Percentiles rank a stretch among this genome's conserved stretches.
These are phyloP conservation scores for Suillus plorans DNA, from an alignment of 768 basidiomycete species.

Conservation along the genomic window DNA sequence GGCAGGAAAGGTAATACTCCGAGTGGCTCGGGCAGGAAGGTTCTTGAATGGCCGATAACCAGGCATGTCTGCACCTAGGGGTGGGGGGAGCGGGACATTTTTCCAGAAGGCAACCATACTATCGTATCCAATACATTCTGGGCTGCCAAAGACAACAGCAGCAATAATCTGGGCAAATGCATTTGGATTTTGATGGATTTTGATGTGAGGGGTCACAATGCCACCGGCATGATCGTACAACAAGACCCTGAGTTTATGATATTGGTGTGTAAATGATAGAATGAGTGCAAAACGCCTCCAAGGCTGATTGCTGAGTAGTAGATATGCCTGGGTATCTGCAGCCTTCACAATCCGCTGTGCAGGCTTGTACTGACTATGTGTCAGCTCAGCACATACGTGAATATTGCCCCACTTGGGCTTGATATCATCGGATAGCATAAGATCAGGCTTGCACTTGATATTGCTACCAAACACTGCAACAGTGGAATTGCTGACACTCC, in stretches of 20 bases:
- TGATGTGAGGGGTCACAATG: not conserved
- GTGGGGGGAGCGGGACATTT: not conserved
- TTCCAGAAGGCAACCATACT: not conserved
- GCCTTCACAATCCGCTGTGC: not conserved
- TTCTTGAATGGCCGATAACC: no score
- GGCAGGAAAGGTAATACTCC: no score
- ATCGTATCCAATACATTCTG: not conserved
- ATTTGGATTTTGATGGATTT: not conserved
- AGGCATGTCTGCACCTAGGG: no score
- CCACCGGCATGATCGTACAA: not conserved
- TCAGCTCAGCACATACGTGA: not conserved
- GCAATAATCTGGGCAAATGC: not conserved
- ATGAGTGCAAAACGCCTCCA: not conserved
- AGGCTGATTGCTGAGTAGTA: not conserved
- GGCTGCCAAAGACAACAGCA: not conserved
- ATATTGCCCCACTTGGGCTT: not conserved
- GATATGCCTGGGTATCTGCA: not conserved
- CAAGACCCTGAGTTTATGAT: not conserved
- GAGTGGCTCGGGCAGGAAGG: no score
- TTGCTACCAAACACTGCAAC: not conserved
- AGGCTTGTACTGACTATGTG: not conserved
- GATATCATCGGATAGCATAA: not conserved
- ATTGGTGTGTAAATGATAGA: not conserved
- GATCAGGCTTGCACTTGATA: not conserved
- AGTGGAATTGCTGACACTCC: not conserved